Conservation (phyloP, 2,329 filamentous ascomycete genomes). For the Tolypocladium guangdongense region DNA sequence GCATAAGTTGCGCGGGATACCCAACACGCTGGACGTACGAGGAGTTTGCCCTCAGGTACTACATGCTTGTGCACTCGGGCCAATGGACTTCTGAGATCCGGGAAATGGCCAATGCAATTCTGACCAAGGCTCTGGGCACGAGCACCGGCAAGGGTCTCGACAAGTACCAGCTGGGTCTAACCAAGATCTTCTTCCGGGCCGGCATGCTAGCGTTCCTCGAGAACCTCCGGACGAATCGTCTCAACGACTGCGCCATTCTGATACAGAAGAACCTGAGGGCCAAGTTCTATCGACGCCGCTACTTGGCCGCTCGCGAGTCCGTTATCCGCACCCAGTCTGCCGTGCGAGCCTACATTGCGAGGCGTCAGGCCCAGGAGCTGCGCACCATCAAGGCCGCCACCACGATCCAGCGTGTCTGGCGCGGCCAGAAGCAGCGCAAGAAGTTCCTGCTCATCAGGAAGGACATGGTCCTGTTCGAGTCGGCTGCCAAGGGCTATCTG, state of each 20-base stretch:
- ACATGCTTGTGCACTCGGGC: slow-evolving; percentile 86
- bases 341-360: slow-evolving; percentile 65
- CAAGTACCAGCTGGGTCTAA: slow-evolving; percentile 95
- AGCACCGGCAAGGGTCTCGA: slow-evolving; percentile 65
- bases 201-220: slow-evolving; percentile 98
- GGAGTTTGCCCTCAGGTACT: slow-evolving; percentile 94
- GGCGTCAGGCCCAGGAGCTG: slow-evolving; percentile 67
- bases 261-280: slow-evolving; percentile 97
- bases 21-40: slow-evolving; percentile 98
- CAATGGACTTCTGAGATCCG: slow-evolving; percentile 92
- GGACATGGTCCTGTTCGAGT: slow-evolving; percentile 81
- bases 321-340: slow-evolving; percentile 73
- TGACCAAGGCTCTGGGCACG: slow-evolving; percentile 77
- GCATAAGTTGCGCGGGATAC: slow-evolving; percentile 95
- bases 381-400: slow-evolving; percentile 80
- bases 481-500: slow-evolving; percentile 83
- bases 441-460: slow-evolving; percentile 66
- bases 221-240: slow-evolving; percentile 77
- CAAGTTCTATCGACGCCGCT: slow-evolving; percentile 89
- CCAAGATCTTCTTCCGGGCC: slow-evolving; percentile 98
- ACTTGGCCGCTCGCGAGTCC: slow-evolving; percentile 73
- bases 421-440: slow-evolving; percentile 81
- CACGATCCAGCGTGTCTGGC: slow-evolving; percentile 91
- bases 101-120: slow-evolving; percentile 85
- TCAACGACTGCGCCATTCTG: slow-evolving; percentile 92